phyloP scores from a whole-genome alignment of 352 stramenopile genomes.

The Pythium scleroteichum region DNA sequence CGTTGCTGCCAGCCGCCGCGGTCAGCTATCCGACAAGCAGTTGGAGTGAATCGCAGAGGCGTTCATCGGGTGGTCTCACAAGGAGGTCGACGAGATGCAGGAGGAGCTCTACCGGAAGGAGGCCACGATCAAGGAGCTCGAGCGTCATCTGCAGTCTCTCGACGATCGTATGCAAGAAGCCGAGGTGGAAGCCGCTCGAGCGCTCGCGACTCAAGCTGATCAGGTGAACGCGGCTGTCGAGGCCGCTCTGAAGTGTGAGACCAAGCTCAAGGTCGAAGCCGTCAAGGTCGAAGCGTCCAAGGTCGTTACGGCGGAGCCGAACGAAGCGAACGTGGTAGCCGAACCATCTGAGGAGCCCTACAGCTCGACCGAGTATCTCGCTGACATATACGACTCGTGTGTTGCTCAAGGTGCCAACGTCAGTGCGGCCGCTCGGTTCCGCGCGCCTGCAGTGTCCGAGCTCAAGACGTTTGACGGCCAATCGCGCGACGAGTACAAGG shows the following conservation, averaged over 20 bases:
- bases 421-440: conserved; percentile 9
- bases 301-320: too few species aligned
- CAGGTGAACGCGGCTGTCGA: not conserved
- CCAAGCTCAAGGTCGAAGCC: not conserved
- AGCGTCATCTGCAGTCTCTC: not conserved
- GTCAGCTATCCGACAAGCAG: not conserved
- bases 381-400: conserved; percentile 25
- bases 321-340: too few species aligned
- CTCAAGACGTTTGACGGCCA: conserved; percentile 22
- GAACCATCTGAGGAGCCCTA: too few species aligned
- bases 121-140: not conserved
- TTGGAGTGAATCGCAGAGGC: not conserved
- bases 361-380: conserved; percentile 15
- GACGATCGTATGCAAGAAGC: too few species aligned
- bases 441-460: conserved; percentile 13
- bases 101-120: conserved; percentile 1
- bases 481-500: conserved; percentile 16
- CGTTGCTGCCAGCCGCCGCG: not conserved
- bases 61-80: not conserved
- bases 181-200: too few species aligned
- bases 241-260: not conserved
- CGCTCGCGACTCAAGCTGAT: not conserved
- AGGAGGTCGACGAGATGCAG: not conserved
- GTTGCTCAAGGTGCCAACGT: conserved; percentile 6
- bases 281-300: not conserved